Evolutionary conservation across 2,329 filamentous ascomycete species (phyloP).

Genomic region (Ophiostoma tasmaniense): DNA sequence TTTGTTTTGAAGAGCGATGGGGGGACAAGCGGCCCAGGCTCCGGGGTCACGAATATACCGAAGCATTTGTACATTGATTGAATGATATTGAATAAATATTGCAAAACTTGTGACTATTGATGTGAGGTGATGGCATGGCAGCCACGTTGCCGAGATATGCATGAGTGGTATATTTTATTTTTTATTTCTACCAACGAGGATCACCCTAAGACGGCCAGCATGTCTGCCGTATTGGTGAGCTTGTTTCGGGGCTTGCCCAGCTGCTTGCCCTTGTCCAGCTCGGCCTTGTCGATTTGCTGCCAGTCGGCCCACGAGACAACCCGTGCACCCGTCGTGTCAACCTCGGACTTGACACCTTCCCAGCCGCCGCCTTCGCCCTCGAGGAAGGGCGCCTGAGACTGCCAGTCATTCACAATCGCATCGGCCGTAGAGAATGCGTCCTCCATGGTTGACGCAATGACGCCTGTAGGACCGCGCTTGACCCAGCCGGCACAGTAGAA

Average conservation of each 20-base stretch:
- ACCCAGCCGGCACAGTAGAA: conserved; percentile 96
- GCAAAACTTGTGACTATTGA: neutral
- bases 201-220: conserved; percentile 44
- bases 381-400: conserved; percentile 35
- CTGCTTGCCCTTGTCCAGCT: conserved; percentile 55
- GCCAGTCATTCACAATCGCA: conserved; percentile 72
- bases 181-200: too few species aligned
- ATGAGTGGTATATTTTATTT: neutral
- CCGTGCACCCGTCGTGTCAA: conserved; percentile 41
- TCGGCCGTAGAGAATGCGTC: conserved; percentile 89
- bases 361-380: conserved; percentile 48
- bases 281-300: conserved; percentile 70
- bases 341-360: conserved; percentile 61
- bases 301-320: conserved; percentile 78
- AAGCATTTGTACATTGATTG: neutral
- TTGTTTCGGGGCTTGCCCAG: conserved; percentile 74
- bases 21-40: neutral
- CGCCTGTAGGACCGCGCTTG: conserved; percentile 86
- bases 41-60: neutral
- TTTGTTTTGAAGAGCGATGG: neutral
- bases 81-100: neutral
- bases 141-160: too few species aligned
- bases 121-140: neutral
- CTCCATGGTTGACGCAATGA: conserved; percentile 92
- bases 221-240: conserved; percentile 48